Percentiles rank a stretch among this genome's conserved stretches.
These are phyloP conservation scores for Salicornia ramosissima DNA, from an alignment of 148 eudicot genomes.

Conservation along the genomic window DNA sequence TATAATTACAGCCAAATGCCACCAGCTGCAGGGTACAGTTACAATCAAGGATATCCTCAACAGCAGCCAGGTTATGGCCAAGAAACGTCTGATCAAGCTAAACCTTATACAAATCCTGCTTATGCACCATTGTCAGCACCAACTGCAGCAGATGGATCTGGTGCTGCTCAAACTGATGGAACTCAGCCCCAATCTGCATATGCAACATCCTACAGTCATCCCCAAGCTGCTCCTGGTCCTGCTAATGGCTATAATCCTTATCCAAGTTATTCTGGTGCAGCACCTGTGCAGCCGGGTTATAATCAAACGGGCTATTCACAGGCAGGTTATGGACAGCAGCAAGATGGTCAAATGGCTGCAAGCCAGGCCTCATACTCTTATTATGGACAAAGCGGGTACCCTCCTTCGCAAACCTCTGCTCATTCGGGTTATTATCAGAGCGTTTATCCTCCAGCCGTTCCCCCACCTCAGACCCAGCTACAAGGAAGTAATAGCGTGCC, in stretches of 20 bases:
- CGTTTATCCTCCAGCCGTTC: constrained; percentile 26
- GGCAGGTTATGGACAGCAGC: constrained; percentile 39
- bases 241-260: constrained; percentile 37
- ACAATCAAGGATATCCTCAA: constrained; percentile 32
- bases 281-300: constrained; percentile 26
- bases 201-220: constrained; percentile 30
- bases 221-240: constrained; percentile 26
- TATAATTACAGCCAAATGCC: constrained; percentile 37
- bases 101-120: constrained; percentile 23
- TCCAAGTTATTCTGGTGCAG: constrained; percentile 33
- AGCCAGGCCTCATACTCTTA: constrained; percentile 34
- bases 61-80: constrained; percentile 36
- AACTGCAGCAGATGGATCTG: constrained; percentile 28
- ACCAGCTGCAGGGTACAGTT: constrained; percentile 31
- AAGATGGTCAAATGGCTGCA: constrained; percentile 31
- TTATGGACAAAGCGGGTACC: constrained; percentile 39
- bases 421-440: constrained; percentile 36
- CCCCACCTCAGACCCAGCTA: constrained; percentile 26
- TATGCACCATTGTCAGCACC: constrained; percentile 27
- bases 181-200: constrained; percentile 27
- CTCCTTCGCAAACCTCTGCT: constrained; percentile 23
- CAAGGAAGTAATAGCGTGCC: constrained; percentile 29
- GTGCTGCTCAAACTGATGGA: constrained; percentile 23
- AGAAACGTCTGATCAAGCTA: constrained; percentile 26
- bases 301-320: constrained; percentile 35